Conservation (phyloP, 495 filamentous ascomycete species). For the Trichoderma virens region DNA sequence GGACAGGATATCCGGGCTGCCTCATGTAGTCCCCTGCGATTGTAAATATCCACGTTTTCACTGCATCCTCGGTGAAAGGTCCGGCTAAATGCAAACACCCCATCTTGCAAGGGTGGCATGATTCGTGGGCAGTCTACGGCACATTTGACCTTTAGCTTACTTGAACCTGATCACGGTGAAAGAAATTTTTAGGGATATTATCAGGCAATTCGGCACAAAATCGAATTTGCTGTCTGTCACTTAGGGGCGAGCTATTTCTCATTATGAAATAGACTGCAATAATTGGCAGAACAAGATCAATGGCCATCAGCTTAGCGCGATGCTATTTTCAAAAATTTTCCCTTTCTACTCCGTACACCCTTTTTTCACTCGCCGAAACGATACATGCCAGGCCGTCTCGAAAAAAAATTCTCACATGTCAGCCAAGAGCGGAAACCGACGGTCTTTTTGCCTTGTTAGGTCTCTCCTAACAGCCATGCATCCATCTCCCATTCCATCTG, state of each 20-base stretch:
- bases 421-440: not conserved
- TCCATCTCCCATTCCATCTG: conserved; percentile 5
- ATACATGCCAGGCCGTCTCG: too few relatives aligned
- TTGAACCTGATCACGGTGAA: not conserved
- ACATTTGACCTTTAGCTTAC: not conserved
- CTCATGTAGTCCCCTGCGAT: not conserved
- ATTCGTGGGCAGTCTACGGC: not conserved
- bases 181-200: not conserved
- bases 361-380: too few relatives aligned
- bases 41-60: not conserved
- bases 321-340: too few relatives aligned
- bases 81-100: not conserved
- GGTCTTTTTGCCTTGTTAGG: not conserved
- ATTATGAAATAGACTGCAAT: too few relatives aligned
- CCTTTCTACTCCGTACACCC: too few relatives aligned
- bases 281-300: too few relatives aligned
- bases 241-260: not conserved
- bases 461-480: not conserved
- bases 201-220: not conserved
- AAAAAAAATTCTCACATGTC: too few relatives aligned
- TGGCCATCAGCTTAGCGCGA: too few relatives aligned
- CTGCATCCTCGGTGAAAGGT: not conserved
- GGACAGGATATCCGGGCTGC: not conserved
- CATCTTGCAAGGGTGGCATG: not conserved
- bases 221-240: not conserved